Base-by-base conservation (phyloP, 805 yeast species). In the Yarrowia divulgata region DNA sequence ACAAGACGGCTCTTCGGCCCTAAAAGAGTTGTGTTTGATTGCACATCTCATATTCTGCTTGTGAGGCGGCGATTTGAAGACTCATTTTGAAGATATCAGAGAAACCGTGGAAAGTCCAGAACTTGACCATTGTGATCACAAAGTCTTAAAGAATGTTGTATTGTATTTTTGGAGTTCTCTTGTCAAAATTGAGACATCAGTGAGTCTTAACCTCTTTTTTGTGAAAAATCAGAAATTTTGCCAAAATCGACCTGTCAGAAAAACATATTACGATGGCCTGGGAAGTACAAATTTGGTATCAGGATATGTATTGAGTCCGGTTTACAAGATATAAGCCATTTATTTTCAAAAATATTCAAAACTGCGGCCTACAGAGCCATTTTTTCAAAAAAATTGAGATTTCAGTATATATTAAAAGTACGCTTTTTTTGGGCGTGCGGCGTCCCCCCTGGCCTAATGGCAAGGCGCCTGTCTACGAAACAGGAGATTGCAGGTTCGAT, bases 401-500 rank as follows among this genome's bases (percentile, higher is more conserved):
- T 35, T 52, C 10, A 9, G 57, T 9, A 8, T 54, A 54, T 14
- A 39, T 37, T 37, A 18, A 42, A 57, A 57, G 49, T 57, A 3
- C 32, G 29, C 49, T 10, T n/a, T 42, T 32, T n/a, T 7, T 0
- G 14, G 14, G 8, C 13, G 8, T 39, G 45, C 29, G 45, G 60
- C 60, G 19, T 54, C 60, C 66, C 66, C 66, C 12, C 66, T 60
- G 66, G 66, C 66, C 66, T 60, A 60, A 60, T 60, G 66, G 66
- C 66, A 60, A 60, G 66, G 66, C 66, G 66, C 66, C 66, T 60
- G 66, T 60, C 66, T 60, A 60, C 66, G 66, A 60, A 60, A 60
- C 66, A 60, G 66, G 66, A 60, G 66, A 60, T 60, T 60, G 66
- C 66, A 60, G 66, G 66, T 60, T 60, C 66, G 66, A 60, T 60